These are phyloP conservation scores for Balakata baccata DNA, from an alignment of 345 rosid species.

Conservation along the genomic window DNA sequence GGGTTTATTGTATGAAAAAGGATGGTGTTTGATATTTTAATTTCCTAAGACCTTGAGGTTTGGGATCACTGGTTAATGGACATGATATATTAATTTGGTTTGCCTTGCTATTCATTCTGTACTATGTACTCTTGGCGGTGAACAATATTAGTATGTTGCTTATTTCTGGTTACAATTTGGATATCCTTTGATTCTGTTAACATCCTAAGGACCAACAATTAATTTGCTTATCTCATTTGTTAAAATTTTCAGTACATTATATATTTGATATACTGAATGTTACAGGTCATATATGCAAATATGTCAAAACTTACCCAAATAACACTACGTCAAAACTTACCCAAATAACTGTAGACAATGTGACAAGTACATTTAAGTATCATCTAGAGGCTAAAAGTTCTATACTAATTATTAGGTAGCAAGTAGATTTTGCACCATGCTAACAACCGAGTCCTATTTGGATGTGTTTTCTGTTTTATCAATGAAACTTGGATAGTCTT, in stretches of 20 bases:
- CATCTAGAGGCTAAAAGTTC: neutral
- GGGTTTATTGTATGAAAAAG: neutral
- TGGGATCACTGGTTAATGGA: neutral
- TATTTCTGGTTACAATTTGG: constrained; percentile 1
- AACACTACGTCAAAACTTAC: neutral
- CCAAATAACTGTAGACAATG: neutral
- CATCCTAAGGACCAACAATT: neutral
- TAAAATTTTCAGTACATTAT: neutral
- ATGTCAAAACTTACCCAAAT: neutral
- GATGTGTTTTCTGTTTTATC: neutral
- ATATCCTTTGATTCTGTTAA: neutral
- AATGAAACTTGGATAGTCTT: neutral
- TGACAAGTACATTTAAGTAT: neutral
- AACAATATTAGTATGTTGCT: neutral
- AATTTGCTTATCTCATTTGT: neutral
- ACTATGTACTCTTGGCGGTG: neutral
- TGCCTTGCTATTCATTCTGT: neutral
- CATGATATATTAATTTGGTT: neutral
- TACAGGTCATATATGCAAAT: neutral
- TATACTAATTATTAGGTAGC: neutral
- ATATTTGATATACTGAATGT: neutral
- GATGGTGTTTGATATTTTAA: neutral
- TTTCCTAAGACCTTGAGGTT: neutral
- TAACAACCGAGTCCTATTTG: neutral
- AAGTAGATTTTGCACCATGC: neutral